Base-by-base conservation (phyloP, 139 green algal genomes). In the Haematococcus sp. region DNA sequence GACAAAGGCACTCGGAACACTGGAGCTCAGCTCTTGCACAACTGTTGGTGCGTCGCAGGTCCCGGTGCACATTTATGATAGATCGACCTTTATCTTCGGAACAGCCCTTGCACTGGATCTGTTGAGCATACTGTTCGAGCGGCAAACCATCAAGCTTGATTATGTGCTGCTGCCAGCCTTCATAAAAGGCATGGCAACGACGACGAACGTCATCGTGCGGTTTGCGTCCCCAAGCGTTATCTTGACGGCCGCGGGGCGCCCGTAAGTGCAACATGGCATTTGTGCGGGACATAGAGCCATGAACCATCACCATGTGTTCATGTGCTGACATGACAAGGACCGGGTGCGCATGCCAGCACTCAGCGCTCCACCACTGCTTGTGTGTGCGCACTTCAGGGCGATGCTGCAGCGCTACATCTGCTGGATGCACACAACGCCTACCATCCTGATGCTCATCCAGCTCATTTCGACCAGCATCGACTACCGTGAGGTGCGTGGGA, bases 161-260 rank as follows among this genome's bases (percentile, higher is more conserved):
- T 85, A 86, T n/a, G 90, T 91, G 11, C 40, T 95, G 22, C 88
- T 91, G 15, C 87, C 88, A 2, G 83, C 86, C 0, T 82, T 88
- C 23, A 83, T 93, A 40, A 70, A 86, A 68, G 79, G 77, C 58
- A 66, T 92, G 28, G 76, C 83, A 2, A 89, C 90, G 34, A 79
- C 76, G 0, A 81, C 71, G 5, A 86, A 90, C 70, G 49, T 71
- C 1, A 44, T 87, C 1, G 68, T 84, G 3, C 71, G 75, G 22
- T 82, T 82, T 64, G 71, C 44, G 35, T 63, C 56, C 0, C 76
- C 76, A 20, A 54, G 22, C 7, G 54, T 82, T 31, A 58, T 66
- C 9, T 35, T 82, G 1, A 82, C 55, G 0, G n/a, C 71, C 4
- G 5, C 7, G 11, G 76, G 76, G 40, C 60, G 76, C 43, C 64